These are phyloP conservation scores for Ceratobasidium sp. DNA, from an alignment of 1,284 basidiomycete genomes.

Conservation along the genomic window DNA sequence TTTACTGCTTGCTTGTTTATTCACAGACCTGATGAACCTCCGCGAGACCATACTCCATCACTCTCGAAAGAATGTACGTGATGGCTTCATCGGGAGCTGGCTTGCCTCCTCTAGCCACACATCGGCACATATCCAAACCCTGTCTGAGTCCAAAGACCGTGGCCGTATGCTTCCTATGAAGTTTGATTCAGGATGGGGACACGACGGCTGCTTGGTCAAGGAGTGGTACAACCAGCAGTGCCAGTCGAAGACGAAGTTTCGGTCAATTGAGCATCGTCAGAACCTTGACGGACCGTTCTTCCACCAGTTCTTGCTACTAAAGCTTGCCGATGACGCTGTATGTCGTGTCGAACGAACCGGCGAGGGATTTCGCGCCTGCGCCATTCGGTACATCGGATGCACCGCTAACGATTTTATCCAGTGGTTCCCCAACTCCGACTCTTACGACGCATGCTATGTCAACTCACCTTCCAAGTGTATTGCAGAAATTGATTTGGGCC, in stretches of 20 bases:
- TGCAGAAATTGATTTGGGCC: neutral
- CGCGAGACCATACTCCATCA: too few relatives aligned
- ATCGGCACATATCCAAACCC: too few relatives aligned
- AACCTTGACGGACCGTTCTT: neutral
- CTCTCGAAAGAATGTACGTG: too few relatives aligned
- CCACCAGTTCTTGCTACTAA: constrained; percentile 15
- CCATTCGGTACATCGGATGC: neutral
- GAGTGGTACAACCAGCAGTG: neutral
- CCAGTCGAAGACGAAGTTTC: neutral
- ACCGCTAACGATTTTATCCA: neutral
- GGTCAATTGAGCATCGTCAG: neutral
- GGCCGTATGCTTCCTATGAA: neutral
- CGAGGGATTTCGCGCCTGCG: neutral
- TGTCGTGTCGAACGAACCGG: constrained; percentile 20
- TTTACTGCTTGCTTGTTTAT: too few relatives aligned
- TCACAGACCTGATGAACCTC: too few relatives aligned
- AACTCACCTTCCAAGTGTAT: neutral
- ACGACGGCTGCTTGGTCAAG: neutral
- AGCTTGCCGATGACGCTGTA: neutral
- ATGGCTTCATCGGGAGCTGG: too few relatives aligned
- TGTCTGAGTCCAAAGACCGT: neutral
- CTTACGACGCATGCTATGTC: neutral
- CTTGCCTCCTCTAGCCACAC: too few relatives aligned
- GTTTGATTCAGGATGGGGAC: constrained; percentile 11
- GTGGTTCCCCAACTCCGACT: neutral